These are phyloP conservation scores for Tephrocybe sp. DNA, from an alignment of 768 basidiomycete species.

Conservation along the genomic window DNA sequence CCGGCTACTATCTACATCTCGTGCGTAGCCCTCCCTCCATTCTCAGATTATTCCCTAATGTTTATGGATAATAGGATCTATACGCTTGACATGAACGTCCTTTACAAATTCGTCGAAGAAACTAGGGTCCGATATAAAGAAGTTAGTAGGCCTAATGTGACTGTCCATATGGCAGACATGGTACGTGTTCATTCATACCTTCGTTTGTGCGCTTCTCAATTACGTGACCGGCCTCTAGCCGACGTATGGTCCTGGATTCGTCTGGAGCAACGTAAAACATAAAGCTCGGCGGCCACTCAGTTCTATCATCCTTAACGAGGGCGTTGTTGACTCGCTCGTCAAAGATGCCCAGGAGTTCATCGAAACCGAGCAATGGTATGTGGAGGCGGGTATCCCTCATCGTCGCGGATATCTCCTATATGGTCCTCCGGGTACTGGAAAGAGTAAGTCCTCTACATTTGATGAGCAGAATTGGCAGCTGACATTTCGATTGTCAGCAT, in stretches of 20 bases:
- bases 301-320: constrained; percentile 52
- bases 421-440: constrained; percentile 64
- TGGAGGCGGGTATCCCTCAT: constrained; percentile 56
- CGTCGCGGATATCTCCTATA: constrained; percentile 56
- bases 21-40: constrained; percentile 17
- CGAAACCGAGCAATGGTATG: constrained; percentile 56
- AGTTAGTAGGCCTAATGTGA: constrained; percentile 33
- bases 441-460: constrained; percentile 38
- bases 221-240: constrained; percentile 28
- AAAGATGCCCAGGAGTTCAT: constrained; percentile 55
- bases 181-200: constrained; percentile 17
- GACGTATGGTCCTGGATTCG: constrained; percentile 34
- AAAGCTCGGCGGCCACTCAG: constrained; percentile 52
- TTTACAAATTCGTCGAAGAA: constrained; percentile 36
- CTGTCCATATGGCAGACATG: constrained; percentile 32
- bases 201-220: neutral
- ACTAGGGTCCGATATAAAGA: constrained; percentile 33
- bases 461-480: constrained; percentile 14
- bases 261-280: constrained; percentile 46
- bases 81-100: constrained; percentile 34
- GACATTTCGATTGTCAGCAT: constrained; percentile 42
- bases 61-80: constrained; percentile 32
- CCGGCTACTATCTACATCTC: constrained; percentile 27
- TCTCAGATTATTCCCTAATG: neutral
- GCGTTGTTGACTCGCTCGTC: constrained; percentile 45